These are phyloP conservation scores for Teunomyces pallodes DNA, from an alignment of 805 yeast species.

Conservation along the genomic window DNA sequence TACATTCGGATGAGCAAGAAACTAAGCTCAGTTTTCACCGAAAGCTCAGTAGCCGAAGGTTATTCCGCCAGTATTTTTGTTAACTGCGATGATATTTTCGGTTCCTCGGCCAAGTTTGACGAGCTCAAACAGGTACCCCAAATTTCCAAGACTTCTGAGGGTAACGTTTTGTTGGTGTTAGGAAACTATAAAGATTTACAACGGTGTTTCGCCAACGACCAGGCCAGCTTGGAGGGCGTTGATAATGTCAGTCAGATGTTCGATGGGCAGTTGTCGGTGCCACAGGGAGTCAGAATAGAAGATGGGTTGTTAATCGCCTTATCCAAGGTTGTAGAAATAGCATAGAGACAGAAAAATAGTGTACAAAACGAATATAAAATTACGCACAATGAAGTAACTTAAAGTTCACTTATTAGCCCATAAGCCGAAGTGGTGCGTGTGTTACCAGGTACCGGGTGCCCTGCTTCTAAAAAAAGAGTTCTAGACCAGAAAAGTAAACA, in stretches of 20 bases:
- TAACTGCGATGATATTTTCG: constrained; percentile 64
- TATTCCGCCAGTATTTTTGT: constrained; percentile 66
- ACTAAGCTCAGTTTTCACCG: constrained; percentile 68
- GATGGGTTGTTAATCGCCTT: constrained; percentile 67
- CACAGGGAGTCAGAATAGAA: constrained; percentile 60
- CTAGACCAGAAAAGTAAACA: constrained; percentile 3
- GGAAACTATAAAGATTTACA: constrained; percentile 62
- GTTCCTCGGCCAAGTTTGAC: constrained; percentile 20
- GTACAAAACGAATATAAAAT: not conserved
- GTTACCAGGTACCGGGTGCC: not conserved
- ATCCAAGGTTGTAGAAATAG: constrained; percentile 23
- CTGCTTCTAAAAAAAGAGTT: constrained; percentile 4
- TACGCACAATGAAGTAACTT: too few species aligned
- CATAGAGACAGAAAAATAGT: not conserved
- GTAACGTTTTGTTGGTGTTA: constrained; percentile 51
- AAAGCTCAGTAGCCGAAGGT: constrained; percentile 56
- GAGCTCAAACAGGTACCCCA: constrained; percentile 12
- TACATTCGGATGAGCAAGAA: constrained; percentile 63
- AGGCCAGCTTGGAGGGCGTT: constrained; percentile 50
- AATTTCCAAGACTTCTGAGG: constrained; percentile 11
- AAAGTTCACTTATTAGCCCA: not conserved
- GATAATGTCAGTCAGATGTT: constrained; percentile 60
- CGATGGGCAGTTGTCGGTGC: constrained; percentile 58
- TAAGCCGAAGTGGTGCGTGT: too few species aligned
- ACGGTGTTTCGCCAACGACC: constrained; percentile 51